Base-by-base conservation (phyloP, 495 filamentous ascomycete genomes). In the Penicillium fimorum region DNA sequence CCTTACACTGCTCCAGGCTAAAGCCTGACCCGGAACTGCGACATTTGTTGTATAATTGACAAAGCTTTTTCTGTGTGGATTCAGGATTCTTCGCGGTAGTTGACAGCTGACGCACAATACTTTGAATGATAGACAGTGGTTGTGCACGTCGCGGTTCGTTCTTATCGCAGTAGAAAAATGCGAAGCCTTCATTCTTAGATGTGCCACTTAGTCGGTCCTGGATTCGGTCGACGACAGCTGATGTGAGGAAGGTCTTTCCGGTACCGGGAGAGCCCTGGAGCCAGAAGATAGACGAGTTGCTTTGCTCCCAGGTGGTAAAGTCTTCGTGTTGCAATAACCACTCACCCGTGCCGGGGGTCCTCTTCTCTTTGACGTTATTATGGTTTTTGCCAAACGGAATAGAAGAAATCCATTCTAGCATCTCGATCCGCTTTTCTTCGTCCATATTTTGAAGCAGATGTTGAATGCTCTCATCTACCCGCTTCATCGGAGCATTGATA, bases 111-210 rank as follows among this genome's bases (percentile, higher is more conserved):
- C 70, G 62, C 2, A 74, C 65, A 45, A 71, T 62, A 47, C 70
- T 75, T 30, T 61, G 64, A n/a, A 77, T 60, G 18, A 78, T 55
- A 1, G 56, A 65, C 4, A 66, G 47, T 18, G 75, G 67, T 11
- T 74, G 24, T 17, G 56, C 48, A 5, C 71, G 67, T 17, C 59
- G 50, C 11, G 51, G 44, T 50, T 73, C 71, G 30, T 70, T 65
- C 11, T 63, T 54, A 41, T 69, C 58, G 53, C 74, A 78, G 50
- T 78, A 78, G 61, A 78, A 78, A 47, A 68, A 76, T 0, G 74
- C 73, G 57, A 75, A 69, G 0, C 68, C 71, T 45, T 70, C 62
- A 35, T 61, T 35, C 12, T 63, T 66, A 2, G 53, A 52, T 1
- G 55, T 45, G 18, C 22, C 46, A 38, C 54, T 32, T 17, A 66